Percentiles rank a stretch among this genome's conserved stretches.
phyloP scores from a whole-genome alignment of 306 rosid species.

The Malus sieversii region DNA sequence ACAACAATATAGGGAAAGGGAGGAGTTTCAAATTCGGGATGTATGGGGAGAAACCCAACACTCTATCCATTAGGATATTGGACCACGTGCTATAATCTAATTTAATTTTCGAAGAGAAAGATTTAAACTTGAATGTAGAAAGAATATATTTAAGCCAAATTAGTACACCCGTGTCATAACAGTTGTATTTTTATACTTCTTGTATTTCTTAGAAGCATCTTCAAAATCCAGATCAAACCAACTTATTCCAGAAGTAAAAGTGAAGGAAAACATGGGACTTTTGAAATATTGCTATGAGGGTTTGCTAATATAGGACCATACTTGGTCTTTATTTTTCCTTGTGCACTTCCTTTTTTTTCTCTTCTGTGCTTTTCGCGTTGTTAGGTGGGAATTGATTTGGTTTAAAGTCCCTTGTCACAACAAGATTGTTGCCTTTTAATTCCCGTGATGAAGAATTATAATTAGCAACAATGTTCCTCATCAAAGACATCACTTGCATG shows the following conservation, averaged over 20 bases:
- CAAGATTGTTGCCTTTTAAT: slow-evolving; percentile 1
- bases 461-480: neutral
- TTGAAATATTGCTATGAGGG: neutral
- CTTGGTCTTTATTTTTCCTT: neutral
- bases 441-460: neutral
- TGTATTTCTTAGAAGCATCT: neutral
- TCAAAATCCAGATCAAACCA: neutral
- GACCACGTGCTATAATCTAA: no score
- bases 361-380: neutral
- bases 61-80: no score
- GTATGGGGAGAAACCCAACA: no score
- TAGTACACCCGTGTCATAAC: neutral
- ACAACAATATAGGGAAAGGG: no score
- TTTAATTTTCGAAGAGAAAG: no score
- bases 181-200: neutral
- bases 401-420: neutral
- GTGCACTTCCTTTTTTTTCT: neutral
- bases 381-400: slow-evolving; percentile 2
- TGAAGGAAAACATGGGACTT: neutral
- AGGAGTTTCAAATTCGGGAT: no score
- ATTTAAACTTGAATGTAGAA: no score
- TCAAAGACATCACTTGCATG: neutral
- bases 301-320: neutral
- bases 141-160: neutral
- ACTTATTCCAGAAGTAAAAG: neutral